Evolutionary conservation across 176 grass and related monocot genomes (phyloP).

Genomic region (Cymbopogon citratus): DNA sequence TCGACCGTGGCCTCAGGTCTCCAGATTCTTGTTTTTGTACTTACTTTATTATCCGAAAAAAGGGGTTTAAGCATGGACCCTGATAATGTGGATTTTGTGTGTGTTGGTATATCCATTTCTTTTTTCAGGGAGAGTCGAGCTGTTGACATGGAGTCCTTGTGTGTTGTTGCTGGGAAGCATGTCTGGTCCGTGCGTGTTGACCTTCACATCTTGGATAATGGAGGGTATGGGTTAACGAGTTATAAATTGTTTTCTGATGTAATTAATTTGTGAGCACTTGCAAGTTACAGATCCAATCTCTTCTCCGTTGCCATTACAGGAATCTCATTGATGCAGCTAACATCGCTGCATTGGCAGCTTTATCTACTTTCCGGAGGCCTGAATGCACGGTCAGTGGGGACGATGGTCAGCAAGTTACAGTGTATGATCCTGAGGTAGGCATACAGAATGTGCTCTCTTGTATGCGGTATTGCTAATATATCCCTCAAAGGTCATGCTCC

Average conservation of each 20-base stretch:
- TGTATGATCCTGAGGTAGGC: constrained; percentile 74
- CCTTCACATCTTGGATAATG: constrained; percentile 97
- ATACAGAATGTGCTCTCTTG: neutral
- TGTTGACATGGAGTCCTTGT: constrained; percentile 95
- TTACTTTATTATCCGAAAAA: neutral
- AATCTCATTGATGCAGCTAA: constrained; percentile 94
- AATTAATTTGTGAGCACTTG: neutral
- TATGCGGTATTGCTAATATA: neutral
- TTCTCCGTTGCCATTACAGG: constrained; percentile 15
- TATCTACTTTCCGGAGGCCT: constrained; percentile 75
- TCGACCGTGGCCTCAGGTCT: constrained; percentile 89
- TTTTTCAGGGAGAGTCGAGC: constrained; percentile 77
- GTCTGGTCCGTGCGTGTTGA: constrained; percentile 87
- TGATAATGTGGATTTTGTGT: neutral
- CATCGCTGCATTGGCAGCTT: constrained; percentile 81
- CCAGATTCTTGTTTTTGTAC: neutral
- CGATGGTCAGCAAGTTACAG: constrained; percentile 70
- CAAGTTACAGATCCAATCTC: neutral
- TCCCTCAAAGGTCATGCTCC: neutral
- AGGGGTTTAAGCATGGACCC: neutral
- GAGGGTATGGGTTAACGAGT: constrained; percentile 59
- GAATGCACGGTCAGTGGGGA: constrained; percentile 82
- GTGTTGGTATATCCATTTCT: neutral
- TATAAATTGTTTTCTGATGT: neutral
- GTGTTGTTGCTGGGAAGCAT: constrained; percentile 81